A percentile compares a stretch with the other conserved stretches of the same genome.
Conservation (phyloP, 768 basidiomycete species). For the Mycena belliarum region DNA sequence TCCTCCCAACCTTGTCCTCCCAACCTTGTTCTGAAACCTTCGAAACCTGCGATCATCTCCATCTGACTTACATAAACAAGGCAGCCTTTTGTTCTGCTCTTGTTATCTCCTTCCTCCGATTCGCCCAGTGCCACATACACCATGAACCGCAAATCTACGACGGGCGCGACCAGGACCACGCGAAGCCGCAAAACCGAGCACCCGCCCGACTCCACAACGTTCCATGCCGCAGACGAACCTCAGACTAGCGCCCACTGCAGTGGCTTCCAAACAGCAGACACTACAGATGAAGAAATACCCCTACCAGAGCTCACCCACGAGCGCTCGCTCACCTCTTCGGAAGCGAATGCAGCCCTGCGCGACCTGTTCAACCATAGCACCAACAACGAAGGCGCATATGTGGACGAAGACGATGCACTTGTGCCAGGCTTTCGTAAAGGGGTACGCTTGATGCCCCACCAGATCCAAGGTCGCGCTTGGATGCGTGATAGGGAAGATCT, state of each 20-base stretch:
- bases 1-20: too few relatives aligned
- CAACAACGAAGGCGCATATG: constrained; percentile 54
- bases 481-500: constrained; percentile 78
- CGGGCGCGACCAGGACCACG: neutral
- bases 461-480: constrained; percentile 83
- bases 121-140: neutral
- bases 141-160: constrained; percentile 10
- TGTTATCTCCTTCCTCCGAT: neutral
- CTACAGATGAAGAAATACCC: constrained; percentile 11
- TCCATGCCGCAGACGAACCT: neutral
- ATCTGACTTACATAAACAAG: neutral
- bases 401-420: constrained; percentile 63
- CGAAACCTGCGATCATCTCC: too few relatives aligned
- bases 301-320: neutral
- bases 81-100: neutral
- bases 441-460: constrained; percentile 79
- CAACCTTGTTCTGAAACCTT: neutral
- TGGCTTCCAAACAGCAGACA: neutral
- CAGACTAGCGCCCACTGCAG: neutral
- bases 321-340: constrained; percentile 34
- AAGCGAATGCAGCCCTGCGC: constrained; percentile 77
- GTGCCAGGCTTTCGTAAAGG: constrained; percentile 78
- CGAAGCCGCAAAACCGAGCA: neutral
- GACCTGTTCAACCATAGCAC: constrained; percentile 71
- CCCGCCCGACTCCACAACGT: neutral